Percentiles rank a stretch among this genome's conserved stretches.
phyloP scores from a whole-genome alignment of 1,139 yeast species.

The Nakaseomyces delphensis region DNA sequence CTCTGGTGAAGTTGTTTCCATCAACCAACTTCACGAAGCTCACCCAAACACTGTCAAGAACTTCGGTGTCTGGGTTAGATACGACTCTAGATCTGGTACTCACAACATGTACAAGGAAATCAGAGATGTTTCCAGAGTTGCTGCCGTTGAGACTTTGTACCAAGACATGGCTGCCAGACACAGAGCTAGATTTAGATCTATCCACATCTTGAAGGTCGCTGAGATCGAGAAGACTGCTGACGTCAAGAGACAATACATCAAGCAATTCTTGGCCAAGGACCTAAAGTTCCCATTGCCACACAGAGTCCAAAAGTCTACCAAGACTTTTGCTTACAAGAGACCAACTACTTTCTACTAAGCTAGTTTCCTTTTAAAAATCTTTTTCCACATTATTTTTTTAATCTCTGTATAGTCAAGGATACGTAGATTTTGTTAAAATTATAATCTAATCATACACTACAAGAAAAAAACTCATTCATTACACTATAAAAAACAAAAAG shows the following conservation, averaged over 20 bases:
- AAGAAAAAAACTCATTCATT: slow-evolving; percentile 3
- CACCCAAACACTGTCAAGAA: slow-evolving; percentile 99
- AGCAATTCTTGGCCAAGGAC: slow-evolving; percentile 92
- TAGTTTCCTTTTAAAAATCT: background rate
- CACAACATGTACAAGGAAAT: slow-evolving; percentile 99
- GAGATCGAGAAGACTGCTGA: slow-evolving; percentile 96
- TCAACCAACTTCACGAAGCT: slow-evolving; percentile 85
- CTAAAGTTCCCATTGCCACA: slow-evolving; percentile 99
- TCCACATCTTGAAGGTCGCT: slow-evolving; percentile 97
- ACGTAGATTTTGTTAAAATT: slow-evolving; percentile 6
- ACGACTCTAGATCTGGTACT: slow-evolving; percentile 99
- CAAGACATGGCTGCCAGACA: slow-evolving; percentile 99
- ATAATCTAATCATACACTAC: slow-evolving; percentile 6
- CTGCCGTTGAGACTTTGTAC: slow-evolving; percentile 98
- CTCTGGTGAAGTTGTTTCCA: slow-evolving; percentile 96
- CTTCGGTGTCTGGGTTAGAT: slow-evolving; percentile 99
- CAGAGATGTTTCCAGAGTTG: slow-evolving; percentile 99
- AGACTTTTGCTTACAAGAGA: slow-evolving; percentile 83
- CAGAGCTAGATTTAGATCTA: slow-evolving; percentile 99
- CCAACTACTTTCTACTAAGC: slow-evolving; percentile 93
- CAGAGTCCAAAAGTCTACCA: slow-evolving; percentile 90
- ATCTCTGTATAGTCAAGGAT: slow-evolving; percentile 7
- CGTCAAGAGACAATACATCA: slow-evolving; percentile 98
- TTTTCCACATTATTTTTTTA: slow-evolving; percentile 6
- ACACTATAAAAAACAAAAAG: slow-evolving; percentile 1